Evolutionary conservation across 148 eudicot genomes (phyloP).

Genomic region (Polygonum maritimum): DNA sequence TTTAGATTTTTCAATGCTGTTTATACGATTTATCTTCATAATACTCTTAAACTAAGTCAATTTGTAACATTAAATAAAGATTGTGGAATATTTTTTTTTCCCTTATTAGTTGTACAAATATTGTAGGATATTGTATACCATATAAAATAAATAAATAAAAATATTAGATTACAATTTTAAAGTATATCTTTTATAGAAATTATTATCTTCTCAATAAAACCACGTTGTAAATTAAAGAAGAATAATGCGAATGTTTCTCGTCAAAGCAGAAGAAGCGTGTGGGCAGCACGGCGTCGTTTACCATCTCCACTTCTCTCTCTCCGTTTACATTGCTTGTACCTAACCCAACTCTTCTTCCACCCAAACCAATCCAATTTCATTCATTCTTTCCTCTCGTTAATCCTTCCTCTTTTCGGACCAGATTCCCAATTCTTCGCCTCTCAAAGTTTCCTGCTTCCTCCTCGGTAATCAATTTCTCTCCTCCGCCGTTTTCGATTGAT

Average conservation of each 20-base stretch:
- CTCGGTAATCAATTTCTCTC: neutral
- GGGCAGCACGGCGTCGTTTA: slow-evolving; percentile 34
- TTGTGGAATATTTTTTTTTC: too few species aligned
- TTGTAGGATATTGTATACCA: too few species aligned
- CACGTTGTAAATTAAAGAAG: neutral
- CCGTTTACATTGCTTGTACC: slow-evolving; percentile 12
- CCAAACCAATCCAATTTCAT: slow-evolving; percentile 7
- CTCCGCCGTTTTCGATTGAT: neutral
- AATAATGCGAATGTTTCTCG: neutral
- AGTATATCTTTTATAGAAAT: neutral
- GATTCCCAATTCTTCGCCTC: slow-evolving; percentile 1
- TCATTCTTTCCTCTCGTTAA: slow-evolving; percentile 5
- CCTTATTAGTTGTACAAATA: too few species aligned
- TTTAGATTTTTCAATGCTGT: too few species aligned
- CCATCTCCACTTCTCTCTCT: slow-evolving; percentile 12
- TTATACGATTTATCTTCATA: too few species aligned
- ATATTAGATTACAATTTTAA: too few species aligned
- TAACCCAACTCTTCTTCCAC: slow-evolving; percentile 16
- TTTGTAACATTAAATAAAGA: too few species aligned
- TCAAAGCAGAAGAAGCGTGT: slow-evolving; percentile 33
- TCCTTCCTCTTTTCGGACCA: neutral
- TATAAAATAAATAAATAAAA: too few species aligned
- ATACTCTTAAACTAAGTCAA: too few species aligned
- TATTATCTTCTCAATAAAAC: neutral
- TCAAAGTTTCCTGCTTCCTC: slow-evolving; percentile 11